Evolutionary conservation across 2,329 filamentous ascomycete genomes (phyloP).

Genomic region (Hortaea werneckii): DNA sequence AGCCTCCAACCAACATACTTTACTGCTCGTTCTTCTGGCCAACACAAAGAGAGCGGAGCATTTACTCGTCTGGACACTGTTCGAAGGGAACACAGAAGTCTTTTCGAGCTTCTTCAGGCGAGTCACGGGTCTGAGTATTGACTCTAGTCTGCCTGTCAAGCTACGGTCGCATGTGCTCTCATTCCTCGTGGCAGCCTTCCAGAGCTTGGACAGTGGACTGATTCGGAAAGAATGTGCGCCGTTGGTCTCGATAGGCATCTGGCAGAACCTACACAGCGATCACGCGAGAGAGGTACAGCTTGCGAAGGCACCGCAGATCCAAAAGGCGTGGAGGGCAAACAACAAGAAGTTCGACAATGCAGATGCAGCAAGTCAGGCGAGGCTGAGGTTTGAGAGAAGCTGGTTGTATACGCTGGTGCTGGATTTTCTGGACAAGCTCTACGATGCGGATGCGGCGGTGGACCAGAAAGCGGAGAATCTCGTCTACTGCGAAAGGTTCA

Average conservation of each 20-base stretch:
- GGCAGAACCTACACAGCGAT: slow-evolving; percentile 83
- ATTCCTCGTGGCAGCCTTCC: slow-evolving; percentile 85
- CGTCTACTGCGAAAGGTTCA: slow-evolving; percentile 81
- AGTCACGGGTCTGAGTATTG: slow-evolving; percentile 72
- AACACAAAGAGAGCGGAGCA: slow-evolving; percentile 84
- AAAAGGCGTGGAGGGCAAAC: slow-evolving; percentile 84
- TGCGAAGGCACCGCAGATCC: slow-evolving; percentile 61
- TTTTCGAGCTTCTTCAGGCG: slow-evolving; percentile 87
- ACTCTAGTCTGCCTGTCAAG: slow-evolving; percentile 32
- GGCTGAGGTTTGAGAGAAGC: slow-evolving; percentile 78
- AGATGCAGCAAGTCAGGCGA: slow-evolving; percentile 67
- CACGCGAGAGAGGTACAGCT: slow-evolving; percentile 62
- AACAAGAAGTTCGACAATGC: slow-evolving; percentile 78
- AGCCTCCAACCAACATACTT: slow-evolving; percentile 81
- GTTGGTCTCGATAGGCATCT: slow-evolving; percentile 85
- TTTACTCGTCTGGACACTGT: slow-evolving; percentile 77
- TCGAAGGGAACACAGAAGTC: slow-evolving; percentile 64
- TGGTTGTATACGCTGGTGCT: slow-evolving; percentile 84
- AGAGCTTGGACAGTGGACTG: slow-evolving; percentile 78
- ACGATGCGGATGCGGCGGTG: slow-evolving; percentile 35
- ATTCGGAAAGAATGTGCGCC: slow-evolving; percentile 95
- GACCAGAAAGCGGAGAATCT: slow-evolving; percentile 43
- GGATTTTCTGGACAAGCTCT: slow-evolving; percentile 68
- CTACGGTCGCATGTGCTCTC: slow-evolving; percentile 69
- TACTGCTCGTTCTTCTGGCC: slow-evolving; percentile 74